Base-by-base conservation (phyloP, 2,329 filamentous ascomycete species). In the Ophiognomonia clavigignenti-juglandacearum region DNA sequence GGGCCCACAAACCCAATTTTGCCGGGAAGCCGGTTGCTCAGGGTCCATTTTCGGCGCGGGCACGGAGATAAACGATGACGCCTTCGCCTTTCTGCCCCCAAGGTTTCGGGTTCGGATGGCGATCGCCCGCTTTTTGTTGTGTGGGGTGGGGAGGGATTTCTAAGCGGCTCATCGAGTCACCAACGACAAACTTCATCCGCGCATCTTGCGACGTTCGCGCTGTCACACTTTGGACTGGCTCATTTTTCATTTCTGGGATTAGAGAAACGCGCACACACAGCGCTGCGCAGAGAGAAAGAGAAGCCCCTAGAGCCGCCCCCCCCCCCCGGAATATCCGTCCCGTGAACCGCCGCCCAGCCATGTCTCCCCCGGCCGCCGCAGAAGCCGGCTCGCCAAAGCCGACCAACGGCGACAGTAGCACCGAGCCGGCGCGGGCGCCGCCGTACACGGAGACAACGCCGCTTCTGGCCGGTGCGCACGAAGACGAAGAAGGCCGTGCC, bases 371-470 rank as follows among this genome's bases (percentile, higher is more conserved):
- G 19, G 37, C 41, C 14, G 45, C 40, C 31, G 11, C 37, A 38
- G 50, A 41, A 32, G 22, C 50, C 23, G 42, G 29, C 10, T 45
- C 42, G 6, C 47, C 42, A 3, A 24, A 14, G 18, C 34, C 16
- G 18, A 8, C 34, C 31, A 16, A 34, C 31, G 31, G 14, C 31
- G 31, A 34, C 18, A 8, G 18, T 4, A 16, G 18, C 29, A 34
- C 35, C n/a, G 35, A 29, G 18, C n/a, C 38, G 6, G 9, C 39
- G 10, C 35, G 34, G 6, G 9, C 39, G 10, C 35, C 39, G 24
- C 26, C 29, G 22, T 37, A 37, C 19, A 49, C 50, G 9, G 50
- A 52, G 23, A 24, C 48, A n/a, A 52, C 50, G 50, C 50, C 50
- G 20, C 22, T 52, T 19, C 46, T 52, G 31, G 50, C 50, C n/a